Evolutionary conservation across 352 stramenopile genomes (phyloP).

Genomic region (Phytophthora agathidicida): DNA sequence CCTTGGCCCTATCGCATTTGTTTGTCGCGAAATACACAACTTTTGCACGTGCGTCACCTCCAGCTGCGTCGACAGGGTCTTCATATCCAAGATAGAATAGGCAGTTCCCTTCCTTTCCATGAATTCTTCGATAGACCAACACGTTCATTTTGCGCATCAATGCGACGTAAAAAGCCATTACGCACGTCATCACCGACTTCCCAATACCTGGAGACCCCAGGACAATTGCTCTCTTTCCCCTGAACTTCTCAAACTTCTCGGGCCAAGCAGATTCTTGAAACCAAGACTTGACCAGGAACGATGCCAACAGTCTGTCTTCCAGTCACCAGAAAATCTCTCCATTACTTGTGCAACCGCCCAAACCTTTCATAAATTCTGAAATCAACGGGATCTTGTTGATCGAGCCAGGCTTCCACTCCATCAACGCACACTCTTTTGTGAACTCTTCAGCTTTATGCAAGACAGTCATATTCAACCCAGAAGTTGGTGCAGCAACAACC

Average conservation of each 20-base stretch:
- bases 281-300: conserved; percentile 16
- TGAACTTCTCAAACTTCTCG: conserved; percentile 13
- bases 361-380: conserved; percentile 19
- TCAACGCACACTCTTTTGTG: too few species aligned
- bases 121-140: conserved; percentile 33
- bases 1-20: background rate
- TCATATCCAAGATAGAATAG: conserved; percentile 16
- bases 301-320: conserved; percentile 28
- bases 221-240: conserved; percentile 28
- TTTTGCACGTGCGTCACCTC: too few species aligned
- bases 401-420: conserved; percentile 1
- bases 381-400: conserved; percentile 22
- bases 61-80: too few species aligned
- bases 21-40: conserved; percentile 8
- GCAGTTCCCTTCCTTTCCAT: background rate
- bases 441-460: too few species aligned
- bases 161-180: conserved; percentile 37
- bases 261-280: conserved; percentile 24
- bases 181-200: conserved; percentile 40
- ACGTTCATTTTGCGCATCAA: conserved; percentile 42
- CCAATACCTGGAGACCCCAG: conserved; percentile 27
- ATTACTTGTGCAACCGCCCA: conserved; percentile 22
- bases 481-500: too few species aligned
- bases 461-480: too few species aligned
- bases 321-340: conserved; percentile 27